These are phyloP conservation scores for Rhodosporidiobolus sp. DNA, from an alignment of 768 basidiomycete species.

Conservation along the genomic window DNA sequence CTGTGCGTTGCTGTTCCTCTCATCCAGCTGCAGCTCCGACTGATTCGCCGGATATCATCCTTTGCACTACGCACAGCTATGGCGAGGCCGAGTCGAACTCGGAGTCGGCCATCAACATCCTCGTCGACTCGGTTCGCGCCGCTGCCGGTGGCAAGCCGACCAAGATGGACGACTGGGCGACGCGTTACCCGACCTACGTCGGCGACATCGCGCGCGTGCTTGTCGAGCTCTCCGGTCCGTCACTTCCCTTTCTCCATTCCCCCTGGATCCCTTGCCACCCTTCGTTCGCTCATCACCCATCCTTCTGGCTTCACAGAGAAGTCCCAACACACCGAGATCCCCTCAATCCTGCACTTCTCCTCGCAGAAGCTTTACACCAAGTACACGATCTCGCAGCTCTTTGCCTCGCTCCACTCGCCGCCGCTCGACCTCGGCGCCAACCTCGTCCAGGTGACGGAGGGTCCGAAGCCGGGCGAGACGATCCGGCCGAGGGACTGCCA, in stretches of 20 bases:
- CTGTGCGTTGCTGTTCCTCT: slow-evolving; percentile 56
- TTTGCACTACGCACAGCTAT: slow-evolving; percentile 63
- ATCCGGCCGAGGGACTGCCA: slow-evolving; percentile 76
- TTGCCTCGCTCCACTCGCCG: slow-evolving; percentile 66
- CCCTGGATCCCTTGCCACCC: too few species aligned
- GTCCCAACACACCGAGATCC: slow-evolving; percentile 52
- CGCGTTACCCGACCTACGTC: slow-evolving; percentile 87
- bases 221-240: slow-evolving; percentile 69
- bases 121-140: slow-evolving; percentile 80
- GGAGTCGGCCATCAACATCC: slow-evolving; percentile 83
- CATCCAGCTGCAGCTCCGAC: too few species aligned
- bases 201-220: slow-evolving; percentile 82
- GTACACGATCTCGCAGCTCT: slow-evolving; percentile 82
- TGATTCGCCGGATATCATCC: too few species aligned
- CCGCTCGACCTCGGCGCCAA: slow-evolving; percentile 73
- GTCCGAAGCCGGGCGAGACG: slow-evolving; percentile 60
- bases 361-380: slow-evolving; percentile 80
- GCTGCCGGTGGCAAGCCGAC: slow-evolving; percentile 74
- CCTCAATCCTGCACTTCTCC: slow-evolving; percentile 80
- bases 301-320: background rate
- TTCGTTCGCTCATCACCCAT: background rate
- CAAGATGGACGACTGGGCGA: slow-evolving; percentile 94
- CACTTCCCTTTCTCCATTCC: slow-evolving; percentile 28
- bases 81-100: slow-evolving; percentile 78
- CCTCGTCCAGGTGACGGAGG: slow-evolving; percentile 58